phyloP scores from a whole-genome alignment of 2,329 filamentous ascomycete genomes.

The Metarhizium rileyi region DNA sequence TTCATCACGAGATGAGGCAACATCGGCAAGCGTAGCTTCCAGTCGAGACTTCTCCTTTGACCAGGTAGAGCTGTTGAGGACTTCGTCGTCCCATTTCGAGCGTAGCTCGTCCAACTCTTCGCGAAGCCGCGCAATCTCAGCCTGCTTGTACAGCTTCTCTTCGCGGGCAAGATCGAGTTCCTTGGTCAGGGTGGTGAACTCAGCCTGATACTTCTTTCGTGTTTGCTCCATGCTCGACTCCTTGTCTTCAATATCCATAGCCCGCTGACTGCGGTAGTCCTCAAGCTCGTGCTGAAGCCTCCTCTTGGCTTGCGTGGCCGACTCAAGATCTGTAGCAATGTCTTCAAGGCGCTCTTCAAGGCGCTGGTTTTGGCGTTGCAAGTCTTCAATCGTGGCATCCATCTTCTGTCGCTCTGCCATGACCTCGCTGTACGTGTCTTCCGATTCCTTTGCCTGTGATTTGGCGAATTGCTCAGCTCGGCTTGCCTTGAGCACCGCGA shows the following conservation, averaged over 20 bases:
- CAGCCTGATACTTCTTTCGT: constrained; percentile 90
- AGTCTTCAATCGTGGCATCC: constrained; percentile 76
- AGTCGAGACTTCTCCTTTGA: constrained; percentile 93
- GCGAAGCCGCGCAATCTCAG: constrained; percentile 79
- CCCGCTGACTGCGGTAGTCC: constrained; percentile 89
- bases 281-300: constrained; percentile 94
- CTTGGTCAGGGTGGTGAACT: constrained; percentile 80
- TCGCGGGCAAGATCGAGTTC: constrained; percentile 92
- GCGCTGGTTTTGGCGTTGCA: constrained; percentile 81
- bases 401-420: constrained; percentile 90
- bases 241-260: constrained; percentile 95
- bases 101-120: constrained; percentile 92
- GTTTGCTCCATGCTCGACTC: constrained; percentile 95
- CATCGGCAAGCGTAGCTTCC: constrained; percentile 79
- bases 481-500: constrained; percentile 83
- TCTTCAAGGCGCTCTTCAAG: constrained; percentile 90
- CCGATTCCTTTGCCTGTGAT: constrained; percentile 78
- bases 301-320: constrained; percentile 80
- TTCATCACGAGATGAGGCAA: constrained; percentile 87
- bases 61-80: constrained; percentile 95
- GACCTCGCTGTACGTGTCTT: constrained; percentile 80
- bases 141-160: constrained; percentile 74
- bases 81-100: constrained; percentile 96
- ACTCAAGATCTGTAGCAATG: constrained; percentile 78
- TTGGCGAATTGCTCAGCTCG: constrained; percentile 92